phyloP scores from a whole-genome alignment of 352 stramenopile species.

The Pythium apleroticum region DNA sequence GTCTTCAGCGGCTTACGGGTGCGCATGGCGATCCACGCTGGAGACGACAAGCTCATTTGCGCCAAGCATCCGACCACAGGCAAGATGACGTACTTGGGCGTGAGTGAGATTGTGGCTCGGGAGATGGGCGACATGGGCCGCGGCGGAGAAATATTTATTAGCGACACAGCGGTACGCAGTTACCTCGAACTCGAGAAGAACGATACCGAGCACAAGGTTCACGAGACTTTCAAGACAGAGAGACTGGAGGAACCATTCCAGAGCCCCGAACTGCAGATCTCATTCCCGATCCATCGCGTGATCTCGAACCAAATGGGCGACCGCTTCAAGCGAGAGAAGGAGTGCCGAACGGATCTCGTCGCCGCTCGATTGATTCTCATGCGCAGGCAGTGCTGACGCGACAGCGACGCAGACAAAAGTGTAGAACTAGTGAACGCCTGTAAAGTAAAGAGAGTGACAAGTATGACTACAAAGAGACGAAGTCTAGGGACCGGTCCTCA shows the following conservation, averaged over 20 bases:
- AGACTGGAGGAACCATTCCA: constrained; percentile 11
- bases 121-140: constrained; percentile 66
- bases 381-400: constrained; percentile 1
- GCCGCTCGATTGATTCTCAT: constrained; percentile 25
- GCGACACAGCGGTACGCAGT: constrained; percentile 40
- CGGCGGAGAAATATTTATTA: constrained; percentile 73
- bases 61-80: constrained; percentile 71
- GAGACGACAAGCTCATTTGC: constrained; percentile 58
- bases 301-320: constrained; percentile 21
- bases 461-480: too few species aligned
- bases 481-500: too few species aligned
- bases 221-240: constrained; percentile 20
- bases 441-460: neutral
- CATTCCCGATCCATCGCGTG: constrained; percentile 20
- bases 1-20: constrained; percentile 74
- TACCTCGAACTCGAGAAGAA: constrained; percentile 44
- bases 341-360: constrained; percentile 20
- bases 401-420: neutral
- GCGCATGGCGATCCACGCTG: constrained; percentile 79
- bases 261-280: constrained; percentile 21
- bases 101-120: constrained; percentile 64
- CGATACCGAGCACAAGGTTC: constrained; percentile 18
- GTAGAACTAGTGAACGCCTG: neutral
- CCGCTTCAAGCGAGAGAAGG: constrained; percentile 26
- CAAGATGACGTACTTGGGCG: constrained; percentile 75